Conservation (phyloP, 495 filamentous ascomycete genomes). For the Friedmanniomyces simplex region DNA sequence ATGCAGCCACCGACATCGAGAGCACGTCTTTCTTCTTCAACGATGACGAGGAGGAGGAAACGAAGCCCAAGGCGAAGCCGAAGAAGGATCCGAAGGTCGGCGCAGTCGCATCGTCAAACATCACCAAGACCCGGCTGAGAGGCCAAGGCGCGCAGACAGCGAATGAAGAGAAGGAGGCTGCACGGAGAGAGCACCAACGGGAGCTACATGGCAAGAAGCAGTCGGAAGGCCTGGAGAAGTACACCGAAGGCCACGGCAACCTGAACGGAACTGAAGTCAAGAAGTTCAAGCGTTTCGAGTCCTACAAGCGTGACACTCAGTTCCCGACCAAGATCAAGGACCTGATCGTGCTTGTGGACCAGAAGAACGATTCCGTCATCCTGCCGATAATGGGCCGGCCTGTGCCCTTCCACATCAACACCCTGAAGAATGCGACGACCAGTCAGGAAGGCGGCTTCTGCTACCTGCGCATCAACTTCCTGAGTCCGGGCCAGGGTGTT, state of each 20-base stretch:
- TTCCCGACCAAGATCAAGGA: conserved; percentile 74
- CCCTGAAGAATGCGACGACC: conserved; percentile 70
- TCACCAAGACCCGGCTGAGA: conserved; percentile 85
- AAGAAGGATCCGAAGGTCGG: conserved; percentile 74
- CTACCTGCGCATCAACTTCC: conserved; percentile 91
- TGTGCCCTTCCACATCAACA: conserved; percentile 97
- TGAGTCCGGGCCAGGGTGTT: conserved; percentile 95
- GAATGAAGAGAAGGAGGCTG: conserved; percentile 81
- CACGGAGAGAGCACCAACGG: conserved; percentile 85
- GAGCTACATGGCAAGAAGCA: conserved; percentile 82
- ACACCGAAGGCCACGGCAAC: conserved; percentile 66
- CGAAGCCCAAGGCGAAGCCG: conserved; percentile 59
- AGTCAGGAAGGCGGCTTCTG: conserved; percentile 74
- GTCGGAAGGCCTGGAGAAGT: conserved; percentile 70
- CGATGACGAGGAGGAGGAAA: conserved; percentile 48
- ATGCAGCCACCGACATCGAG: conserved; percentile 80
- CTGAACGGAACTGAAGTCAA: conserved; percentile 87
- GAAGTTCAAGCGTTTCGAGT: conserved; percentile 97
- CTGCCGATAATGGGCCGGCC: conserved; percentile 96
- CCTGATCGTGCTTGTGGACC: conserved; percentile 78
- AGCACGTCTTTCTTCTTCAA: conserved; percentile 96
- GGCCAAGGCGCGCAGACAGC: conserved; percentile 76
- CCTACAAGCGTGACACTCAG: conserved; percentile 97
- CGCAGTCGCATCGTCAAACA: conserved; percentile 78
- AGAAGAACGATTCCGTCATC: conserved; percentile 79